Percentiles rank a stretch among this genome's conserved stretches.
Conservation (phyloP, 2,329 filamentous ascomycete species). For the Gliomastix tumulicola region DNA sequence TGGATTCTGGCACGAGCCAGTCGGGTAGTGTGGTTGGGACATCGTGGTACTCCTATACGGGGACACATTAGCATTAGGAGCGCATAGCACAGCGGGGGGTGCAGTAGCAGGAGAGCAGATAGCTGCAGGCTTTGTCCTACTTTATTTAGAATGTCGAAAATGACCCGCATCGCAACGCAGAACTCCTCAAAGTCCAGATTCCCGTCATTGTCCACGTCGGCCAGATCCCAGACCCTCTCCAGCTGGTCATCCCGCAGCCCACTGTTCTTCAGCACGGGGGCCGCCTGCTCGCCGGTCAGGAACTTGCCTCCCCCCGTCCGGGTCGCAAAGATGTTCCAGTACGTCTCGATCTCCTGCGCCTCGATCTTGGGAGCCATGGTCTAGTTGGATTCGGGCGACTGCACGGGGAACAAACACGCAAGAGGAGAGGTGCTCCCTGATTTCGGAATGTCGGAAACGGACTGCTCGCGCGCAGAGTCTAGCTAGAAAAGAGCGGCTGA, state of each 20-base stretch:
- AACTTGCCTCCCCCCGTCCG: constrained; percentile 53
- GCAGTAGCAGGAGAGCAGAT: too few relatives aligned
- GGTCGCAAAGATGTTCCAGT: constrained; percentile 58
- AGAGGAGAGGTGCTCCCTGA: too few relatives aligned
- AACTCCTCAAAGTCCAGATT: constrained; percentile 99
- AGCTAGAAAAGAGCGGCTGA: too few relatives aligned
- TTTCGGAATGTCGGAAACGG: too few relatives aligned
- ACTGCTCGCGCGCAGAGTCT: too few relatives aligned
- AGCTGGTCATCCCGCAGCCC: constrained; percentile 66
- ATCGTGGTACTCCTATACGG: constrained; percentile 70
- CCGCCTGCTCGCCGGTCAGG: constrained; percentile 54
- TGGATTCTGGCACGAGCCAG: constrained; percentile 95
- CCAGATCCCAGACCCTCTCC: constrained; percentile 95
- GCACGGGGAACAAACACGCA: too few relatives aligned
- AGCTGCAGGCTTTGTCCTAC: too few relatives aligned
- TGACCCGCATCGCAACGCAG: constrained; percentile 96
- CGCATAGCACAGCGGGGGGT: too few relatives aligned
- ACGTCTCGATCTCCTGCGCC: constrained; percentile 55
- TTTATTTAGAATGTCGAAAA: constrained; percentile 95
- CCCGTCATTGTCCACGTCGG: constrained; percentile 95
- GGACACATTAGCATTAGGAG: too few relatives aligned
- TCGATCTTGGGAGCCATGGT: constrained; percentile 56
- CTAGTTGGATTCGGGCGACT: too few relatives aligned
- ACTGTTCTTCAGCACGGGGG: constrained; percentile 57
- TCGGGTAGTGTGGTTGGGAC: constrained; percentile 84